Conservation (phyloP, 805 yeast genomes). For the Priceomyces fermenticarens region DNA sequence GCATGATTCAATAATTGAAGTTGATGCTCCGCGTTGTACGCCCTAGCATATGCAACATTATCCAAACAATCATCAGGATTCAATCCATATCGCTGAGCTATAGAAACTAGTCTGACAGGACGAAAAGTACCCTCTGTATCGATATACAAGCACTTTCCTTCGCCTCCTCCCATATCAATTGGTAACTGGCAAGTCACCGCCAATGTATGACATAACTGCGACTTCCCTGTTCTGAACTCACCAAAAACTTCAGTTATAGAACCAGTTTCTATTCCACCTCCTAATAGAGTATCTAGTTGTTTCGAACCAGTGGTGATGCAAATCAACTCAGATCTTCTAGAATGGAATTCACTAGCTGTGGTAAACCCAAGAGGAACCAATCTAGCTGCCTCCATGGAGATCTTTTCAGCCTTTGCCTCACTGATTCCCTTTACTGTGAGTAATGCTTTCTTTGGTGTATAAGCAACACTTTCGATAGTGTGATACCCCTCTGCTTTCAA, state of each 20-base stretch:
- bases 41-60: slow-evolving; percentile 96
- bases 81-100: slow-evolving; percentile 87
- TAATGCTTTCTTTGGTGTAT: slow-evolving; percentile 80
- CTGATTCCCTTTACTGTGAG: slow-evolving; percentile 85
- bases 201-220: slow-evolving; percentile 93
- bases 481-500: slow-evolving; percentile 79
- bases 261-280: slow-evolving; percentile 98
- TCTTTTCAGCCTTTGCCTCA: slow-evolving; percentile 89
- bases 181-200: slow-evolving; percentile 97
- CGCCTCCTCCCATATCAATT: slow-evolving; percentile 96
- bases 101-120: slow-evolving; percentile 83
- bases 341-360: slow-evolving; percentile 92
- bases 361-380: slow-evolving; percentile 95
- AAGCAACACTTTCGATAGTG: slow-evolving; percentile 91
- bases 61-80: slow-evolving; percentile 93
- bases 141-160: slow-evolving; percentile 92
- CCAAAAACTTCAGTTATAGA: slow-evolving; percentile 96
- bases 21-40: slow-evolving; percentile 96
- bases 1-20: slow-evolving; percentile 82
- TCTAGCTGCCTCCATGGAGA: slow-evolving; percentile 78
- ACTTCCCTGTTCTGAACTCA: slow-evolving; percentile 96
- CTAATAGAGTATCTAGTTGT: slow-evolving; percentile 85
- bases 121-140: slow-evolving; percentile 98
- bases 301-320: slow-evolving; percentile 95
- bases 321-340: slow-evolving; percentile 83